Conservation (phyloP, 495 filamentous ascomycete species). For the Penicillium coprophilum region DNA sequence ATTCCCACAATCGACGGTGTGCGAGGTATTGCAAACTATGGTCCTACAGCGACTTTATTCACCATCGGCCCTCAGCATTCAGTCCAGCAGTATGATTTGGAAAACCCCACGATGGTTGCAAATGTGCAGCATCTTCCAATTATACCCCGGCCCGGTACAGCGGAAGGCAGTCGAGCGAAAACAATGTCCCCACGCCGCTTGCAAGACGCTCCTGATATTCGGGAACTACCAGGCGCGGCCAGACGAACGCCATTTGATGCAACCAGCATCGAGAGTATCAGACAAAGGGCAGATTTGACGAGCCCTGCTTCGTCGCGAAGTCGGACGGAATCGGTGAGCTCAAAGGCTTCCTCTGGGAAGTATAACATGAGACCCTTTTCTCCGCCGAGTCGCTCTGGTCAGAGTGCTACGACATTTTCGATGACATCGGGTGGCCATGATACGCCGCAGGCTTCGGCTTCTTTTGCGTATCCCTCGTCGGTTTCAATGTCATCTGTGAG, state of each 20-base stretch:
- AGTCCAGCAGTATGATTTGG: slow-evolving; percentile 92
- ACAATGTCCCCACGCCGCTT: slow-evolving; percentile 33
- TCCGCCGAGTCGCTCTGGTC: slow-evolving; percentile 43
- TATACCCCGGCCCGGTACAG: slow-evolving; percentile 72
- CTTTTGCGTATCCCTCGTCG: slow-evolving; percentile 47
- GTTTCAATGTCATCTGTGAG: slow-evolving; percentile 65
- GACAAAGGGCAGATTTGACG: slow-evolving; percentile 53
- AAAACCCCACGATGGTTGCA: slow-evolving; percentile 73
- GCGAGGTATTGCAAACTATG: slow-evolving; percentile 80
- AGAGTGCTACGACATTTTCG: slow-evolving; percentile 50
- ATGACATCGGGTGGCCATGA: slow-evolving; percentile 39
- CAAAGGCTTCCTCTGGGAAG: slow-evolving; percentile 48
- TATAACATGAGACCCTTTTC: slow-evolving; percentile 39
- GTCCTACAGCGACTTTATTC: slow-evolving; percentile 87
- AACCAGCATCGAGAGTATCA: slow-evolving; percentile 43
- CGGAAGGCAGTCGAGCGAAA: slow-evolving; percentile 56
- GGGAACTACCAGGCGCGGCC: slow-evolving; percentile 22
- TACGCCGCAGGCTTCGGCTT: slow-evolving; percentile 43
- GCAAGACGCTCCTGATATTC: slow-evolving; percentile 40
- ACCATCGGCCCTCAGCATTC: slow-evolving; percentile 84
- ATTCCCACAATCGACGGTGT: slow-evolving; percentile 84
- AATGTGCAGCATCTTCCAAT: slow-evolving; percentile 82
- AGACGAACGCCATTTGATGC: slow-evolving; percentile 46
- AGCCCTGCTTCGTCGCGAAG: slow-evolving; percentile 67
- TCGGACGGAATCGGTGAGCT: slow-evolving; percentile 60